Evolutionary conservation across 2,329 filamentous ascomycete genomes (phyloP).

Genomic region (Colletotrichum musicola): DNA sequence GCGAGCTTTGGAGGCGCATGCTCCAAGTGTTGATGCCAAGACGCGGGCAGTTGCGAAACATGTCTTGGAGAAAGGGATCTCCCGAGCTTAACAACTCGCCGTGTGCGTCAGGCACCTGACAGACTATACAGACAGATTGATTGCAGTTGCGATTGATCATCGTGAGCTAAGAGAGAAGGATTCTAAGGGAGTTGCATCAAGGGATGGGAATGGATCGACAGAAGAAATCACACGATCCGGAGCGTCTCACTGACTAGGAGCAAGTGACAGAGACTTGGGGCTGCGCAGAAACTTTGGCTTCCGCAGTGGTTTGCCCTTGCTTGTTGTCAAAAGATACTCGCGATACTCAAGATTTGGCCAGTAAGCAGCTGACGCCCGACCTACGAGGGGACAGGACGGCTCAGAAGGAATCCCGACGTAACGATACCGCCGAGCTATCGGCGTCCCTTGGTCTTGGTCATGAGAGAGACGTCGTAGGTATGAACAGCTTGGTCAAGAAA

Average conservation of each 20-base stretch:
- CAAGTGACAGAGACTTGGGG: background rate
- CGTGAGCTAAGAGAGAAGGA: background rate
- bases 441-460: background rate
- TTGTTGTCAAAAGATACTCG: background rate
- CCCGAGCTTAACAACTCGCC: background rate
- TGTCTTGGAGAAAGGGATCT: background rate
- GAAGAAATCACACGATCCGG: background rate
- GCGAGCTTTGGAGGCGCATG: background rate
- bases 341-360: background rate
- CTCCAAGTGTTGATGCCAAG: conserved; percentile 1
- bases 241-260: background rate
- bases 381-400: background rate
- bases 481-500: background rate
- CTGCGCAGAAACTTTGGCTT: background rate
- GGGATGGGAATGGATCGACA: background rate
- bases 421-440: background rate
- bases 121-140: background rate
- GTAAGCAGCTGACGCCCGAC: background rate
- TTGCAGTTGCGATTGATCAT: background rate
- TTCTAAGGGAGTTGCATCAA: background rate
- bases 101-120: background rate
- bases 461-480: background rate
- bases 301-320: background rate
- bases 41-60: background rate
- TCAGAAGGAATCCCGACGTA: background rate